phyloP scores from a whole-genome alignment of 73 alveolate genomes.

The Loxodes magnus region DNA sequence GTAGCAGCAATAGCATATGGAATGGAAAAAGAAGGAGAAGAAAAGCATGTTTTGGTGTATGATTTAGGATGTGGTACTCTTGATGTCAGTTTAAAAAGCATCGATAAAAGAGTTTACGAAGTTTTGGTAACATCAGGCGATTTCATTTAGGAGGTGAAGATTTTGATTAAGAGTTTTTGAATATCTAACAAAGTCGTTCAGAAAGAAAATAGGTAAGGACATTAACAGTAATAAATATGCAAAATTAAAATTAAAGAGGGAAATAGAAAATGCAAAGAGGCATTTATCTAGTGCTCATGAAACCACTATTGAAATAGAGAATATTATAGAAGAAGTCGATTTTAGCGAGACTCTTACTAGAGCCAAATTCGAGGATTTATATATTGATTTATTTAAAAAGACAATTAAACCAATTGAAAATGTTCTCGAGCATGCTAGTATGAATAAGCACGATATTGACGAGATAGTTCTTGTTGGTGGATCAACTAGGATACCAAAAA shows the following conservation, averaged over 20 bases:
- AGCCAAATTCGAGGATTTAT: slow-evolving; percentile 94
- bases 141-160: slow-evolving; percentile 98
- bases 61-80: slow-evolving; percentile 97
- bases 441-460: slow-evolving; percentile 42
- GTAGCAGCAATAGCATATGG: slow-evolving; percentile 99
- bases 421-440: slow-evolving; percentile 87
- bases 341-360: slow-evolving; percentile 91
- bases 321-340: slow-evolving; percentile 89
- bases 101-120: slow-evolving; percentile 95
- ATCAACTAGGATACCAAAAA: slow-evolving; percentile 97
- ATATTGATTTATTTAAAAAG: slow-evolving; percentile 83
- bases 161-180: slow-evolving; percentile 93
- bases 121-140: slow-evolving; percentile 97
- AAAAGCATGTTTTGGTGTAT: slow-evolving; percentile 77
- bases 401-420: slow-evolving; percentile 89
- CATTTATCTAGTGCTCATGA: slow-evolving; percentile 88
- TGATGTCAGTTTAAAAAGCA: slow-evolving; percentile 92
- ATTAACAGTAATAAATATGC: slow-evolving; percentile 75
- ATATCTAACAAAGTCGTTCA: slow-evolving; percentile 77
- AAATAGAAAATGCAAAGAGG: slow-evolving; percentile 97
- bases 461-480: slow-evolving; percentile 96
- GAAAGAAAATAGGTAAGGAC: slow-evolving; percentile 82
- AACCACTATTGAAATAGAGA: slow-evolving; percentile 85
- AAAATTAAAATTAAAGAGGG: slow-evolving; percentile 87
- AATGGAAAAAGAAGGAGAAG: slow-evolving; percentile 77